Base-by-base conservation (phyloP, 768 basidiomycete species). In the Mycena vulgaris region DNA sequence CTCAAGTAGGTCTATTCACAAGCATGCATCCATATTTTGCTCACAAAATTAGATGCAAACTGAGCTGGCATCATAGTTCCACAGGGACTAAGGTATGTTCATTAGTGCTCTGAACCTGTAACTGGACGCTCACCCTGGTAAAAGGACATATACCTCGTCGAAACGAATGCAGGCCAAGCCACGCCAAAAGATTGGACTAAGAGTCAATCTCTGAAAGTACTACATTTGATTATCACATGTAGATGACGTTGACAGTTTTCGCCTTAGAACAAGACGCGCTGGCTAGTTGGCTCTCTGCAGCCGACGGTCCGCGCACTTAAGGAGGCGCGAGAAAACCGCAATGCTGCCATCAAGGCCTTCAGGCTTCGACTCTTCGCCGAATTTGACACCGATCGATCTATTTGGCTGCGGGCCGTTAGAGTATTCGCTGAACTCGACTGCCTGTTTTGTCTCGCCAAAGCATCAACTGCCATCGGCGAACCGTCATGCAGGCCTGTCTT, bases 361-460 rank as follows among this genome's bases (percentile, higher is more conserved):
- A 94, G 92, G 78, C 88, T 84, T 76, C 89, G 91, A 42, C 83
- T 97, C 21, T 97, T 87, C 74, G 88, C 84, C 31, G 94, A 95
- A 80, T 96, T 97, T 75, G 94, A 95, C 78, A 80, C 86, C 5
- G 94, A 97, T 76, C 90, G 94, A 49, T 85, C 88, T 17, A 81
- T 92, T 19, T 97, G 95, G 95, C 81, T 96, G 76, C 89, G 91
- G n/a, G 90, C 92, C 14, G 87, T 96, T 70, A 90, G 95, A 40
- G 91, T 95, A 19, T 88, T 97, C 57, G 93, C 98, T 9, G 97
- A 99, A 82, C 86, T 99, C n/a, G 98, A 99, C 79, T 99, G 98
- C 79, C 83, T 99, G 25, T 90, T 97, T 79, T 95, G 95, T 73
- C 82, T 99, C 53, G 94, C 97, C 6, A 97, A 95, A 79, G 88